These are phyloP conservation scores for Claviceps sp. DNA, from an alignment of 2,329 filamentous ascomycete genomes.

Conservation along the genomic window DNA sequence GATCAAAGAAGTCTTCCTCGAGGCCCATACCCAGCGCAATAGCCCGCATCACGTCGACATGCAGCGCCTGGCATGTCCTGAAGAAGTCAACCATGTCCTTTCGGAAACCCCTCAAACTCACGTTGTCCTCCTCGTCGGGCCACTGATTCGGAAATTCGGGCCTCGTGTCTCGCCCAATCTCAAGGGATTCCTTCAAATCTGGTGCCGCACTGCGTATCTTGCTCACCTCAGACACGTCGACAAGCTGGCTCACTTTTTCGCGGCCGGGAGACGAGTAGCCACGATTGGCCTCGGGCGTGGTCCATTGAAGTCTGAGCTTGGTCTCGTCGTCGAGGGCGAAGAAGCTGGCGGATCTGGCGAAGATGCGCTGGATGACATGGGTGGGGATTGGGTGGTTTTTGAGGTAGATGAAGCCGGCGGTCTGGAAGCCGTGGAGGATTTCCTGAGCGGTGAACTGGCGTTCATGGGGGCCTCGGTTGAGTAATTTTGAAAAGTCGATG, in stretches of 20 bases:
- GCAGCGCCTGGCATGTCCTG: conserved; percentile 57
- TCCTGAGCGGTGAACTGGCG: conserved; percentile 54
- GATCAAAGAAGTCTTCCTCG: conserved; percentile 60
- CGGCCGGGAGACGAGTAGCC: conserved; percentile 58
- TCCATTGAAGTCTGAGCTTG: conserved; percentile 59
- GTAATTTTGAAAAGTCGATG: conserved; percentile 57
- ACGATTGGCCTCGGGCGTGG: conserved; percentile 57
- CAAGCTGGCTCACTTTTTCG: conserved; percentile 54
- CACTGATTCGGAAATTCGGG: conserved; percentile 61
- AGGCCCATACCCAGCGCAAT: conserved; percentile 73
- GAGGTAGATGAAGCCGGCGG: conserved; percentile 80
- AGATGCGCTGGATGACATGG: conserved; percentile 45
- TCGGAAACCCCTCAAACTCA: conserved; percentile 45
- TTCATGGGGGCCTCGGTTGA: conserved; percentile 44
- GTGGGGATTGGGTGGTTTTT: conserved; percentile 61
- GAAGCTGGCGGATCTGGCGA: conserved; percentile 55
- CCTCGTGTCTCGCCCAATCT: conserved; percentile 49
- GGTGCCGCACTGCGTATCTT: conserved; percentile 43
- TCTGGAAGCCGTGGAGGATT: conserved; percentile 69
- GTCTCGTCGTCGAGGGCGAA: conserved; percentile 48
- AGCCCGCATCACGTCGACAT: conserved; percentile 69
- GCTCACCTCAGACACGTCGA: conserved; percentile 41
- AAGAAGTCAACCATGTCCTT: conserved; percentile 64
- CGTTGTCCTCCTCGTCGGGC: conserved; percentile 37
- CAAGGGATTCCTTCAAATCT: conserved; percentile 52